phyloP scores from a whole-genome alignment of 805 yeast genomes.

The Cyberlindnera mrakii region DNA sequence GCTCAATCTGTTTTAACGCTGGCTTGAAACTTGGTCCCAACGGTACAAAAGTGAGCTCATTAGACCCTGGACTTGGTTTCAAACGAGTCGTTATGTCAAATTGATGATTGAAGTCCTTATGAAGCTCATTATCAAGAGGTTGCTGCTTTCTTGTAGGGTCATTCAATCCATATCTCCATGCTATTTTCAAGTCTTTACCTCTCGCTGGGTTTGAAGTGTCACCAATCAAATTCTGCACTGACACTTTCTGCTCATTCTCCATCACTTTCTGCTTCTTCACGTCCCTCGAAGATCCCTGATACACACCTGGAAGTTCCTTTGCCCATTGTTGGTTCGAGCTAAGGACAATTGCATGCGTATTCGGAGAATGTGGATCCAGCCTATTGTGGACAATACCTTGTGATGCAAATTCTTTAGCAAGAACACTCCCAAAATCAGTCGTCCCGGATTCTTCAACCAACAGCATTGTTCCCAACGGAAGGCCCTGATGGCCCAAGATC shows the following conservation, averaged over 20 bases:
- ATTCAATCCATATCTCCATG: slow-evolving; percentile 83
- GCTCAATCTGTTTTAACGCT: slow-evolving; percentile 37
- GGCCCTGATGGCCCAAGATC: slow-evolving; percentile 72
- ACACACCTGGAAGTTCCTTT: slow-evolving; percentile 69
- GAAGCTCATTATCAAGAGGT: slow-evolving; percentile 26
- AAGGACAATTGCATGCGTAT: slow-evolving; percentile 59
- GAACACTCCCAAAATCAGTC: slow-evolving; percentile 76
- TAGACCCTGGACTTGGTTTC: slow-evolving; percentile 56
- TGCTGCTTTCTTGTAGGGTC: slow-evolving; percentile 24
- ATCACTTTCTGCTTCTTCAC: slow-evolving; percentile 53
- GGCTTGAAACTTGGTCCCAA: slow-evolving; percentile 24
- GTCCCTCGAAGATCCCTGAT: slow-evolving; percentile 62
- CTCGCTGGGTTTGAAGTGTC: slow-evolving; percentile 7
- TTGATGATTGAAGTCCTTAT: slow-evolving; percentile 53
- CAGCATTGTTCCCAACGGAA: slow-evolving; percentile 71
- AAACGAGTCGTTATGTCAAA: slow-evolving; percentile 75
- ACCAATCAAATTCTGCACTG: slow-evolving; percentile 60
- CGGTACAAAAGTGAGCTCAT: slow-evolving; percentile 56
- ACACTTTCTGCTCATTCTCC: slow-evolving; percentile 54
- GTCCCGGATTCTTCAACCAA: slow-evolving; percentile 80
- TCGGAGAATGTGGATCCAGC: slow-evolving; percentile 30
- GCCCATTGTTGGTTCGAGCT: slow-evolving; percentile 57
- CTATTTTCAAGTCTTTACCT: slow-evolving; percentile 62
- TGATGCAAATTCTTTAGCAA: slow-evolving; percentile 64
- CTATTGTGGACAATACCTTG: slow-evolving; percentile 72